Conservation (phyloP, 2,329 filamentous ascomycete species). For the Emergomyces pasteurianus region DNA sequence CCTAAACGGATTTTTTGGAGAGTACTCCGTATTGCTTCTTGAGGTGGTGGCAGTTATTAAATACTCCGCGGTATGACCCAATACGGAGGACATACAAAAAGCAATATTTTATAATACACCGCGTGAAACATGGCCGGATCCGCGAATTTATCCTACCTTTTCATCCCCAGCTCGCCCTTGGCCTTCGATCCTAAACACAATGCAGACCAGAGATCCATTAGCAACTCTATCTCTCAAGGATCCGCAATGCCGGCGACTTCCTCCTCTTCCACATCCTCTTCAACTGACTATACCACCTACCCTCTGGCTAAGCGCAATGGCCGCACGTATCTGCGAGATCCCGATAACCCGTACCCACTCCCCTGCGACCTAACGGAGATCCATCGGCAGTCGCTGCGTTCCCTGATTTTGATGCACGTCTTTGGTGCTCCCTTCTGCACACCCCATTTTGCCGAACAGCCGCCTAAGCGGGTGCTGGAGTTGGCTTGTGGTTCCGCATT, state of each 20-base stretch:
- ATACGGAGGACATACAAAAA: background rate
- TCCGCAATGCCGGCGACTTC: slow-evolving; percentile 17
- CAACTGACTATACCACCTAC: slow-evolving; percentile 31
- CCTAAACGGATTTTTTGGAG: background rate
- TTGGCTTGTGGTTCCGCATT: slow-evolving; percentile 78
- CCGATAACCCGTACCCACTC: slow-evolving; percentile 63
- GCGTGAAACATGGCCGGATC: slow-evolving; percentile 6
- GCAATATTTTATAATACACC: background rate
- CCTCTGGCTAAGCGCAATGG: slow-evolving; percentile 65
- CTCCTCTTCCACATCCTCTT: slow-evolving; percentile 22
- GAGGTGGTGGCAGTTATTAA: background rate
- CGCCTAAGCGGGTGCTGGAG: slow-evolving; percentile 70
- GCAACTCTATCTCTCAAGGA: slow-evolving; percentile 19
- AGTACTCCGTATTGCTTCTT: background rate
- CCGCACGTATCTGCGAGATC: slow-evolving; percentile 69
- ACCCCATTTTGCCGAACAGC: slow-evolving; percentile 50
- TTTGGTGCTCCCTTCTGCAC: slow-evolving; percentile 72
- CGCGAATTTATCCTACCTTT: slow-evolving; percentile 9
- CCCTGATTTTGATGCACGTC: slow-evolving; percentile 66
- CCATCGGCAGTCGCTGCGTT: slow-evolving; percentile 75
- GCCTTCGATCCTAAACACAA: slow-evolving; percentile 6
- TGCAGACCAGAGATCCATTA: slow-evolving; percentile 8
- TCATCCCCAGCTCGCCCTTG: slow-evolving; percentile 1
- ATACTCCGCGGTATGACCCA: background rate
- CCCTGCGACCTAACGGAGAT: slow-evolving; percentile 79